phyloP scores from a whole-genome alignment of 1,284 basidiomycete genomes.

The Ustilago curta region DNA sequence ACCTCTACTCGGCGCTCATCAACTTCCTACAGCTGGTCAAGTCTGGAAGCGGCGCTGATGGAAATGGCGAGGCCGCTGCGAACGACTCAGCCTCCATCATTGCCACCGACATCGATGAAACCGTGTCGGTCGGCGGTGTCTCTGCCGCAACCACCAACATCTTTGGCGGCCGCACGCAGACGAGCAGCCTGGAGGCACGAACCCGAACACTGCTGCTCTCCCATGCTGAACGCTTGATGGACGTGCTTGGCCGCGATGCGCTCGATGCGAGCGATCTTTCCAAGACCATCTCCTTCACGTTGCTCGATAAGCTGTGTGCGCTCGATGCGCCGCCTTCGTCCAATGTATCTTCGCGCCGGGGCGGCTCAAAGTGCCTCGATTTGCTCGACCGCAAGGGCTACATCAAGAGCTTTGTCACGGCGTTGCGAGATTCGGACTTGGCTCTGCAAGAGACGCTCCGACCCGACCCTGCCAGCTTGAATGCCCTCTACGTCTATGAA shows the following conservation, averaged over 20 bases:
- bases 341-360: conserved; percentile 38
- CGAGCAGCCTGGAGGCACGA: conserved; percentile 74
- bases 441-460: conserved; percentile 84
- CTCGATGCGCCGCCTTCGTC: conserved; percentile 55
- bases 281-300: conserved; percentile 92
- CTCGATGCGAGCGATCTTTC: conserved; percentile 94
- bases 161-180: conserved; percentile 33
- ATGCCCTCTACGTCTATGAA: conserved; percentile 93
- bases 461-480: conserved; percentile 92
- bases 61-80: conserved; percentile 40
- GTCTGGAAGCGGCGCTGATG: conserved; percentile 24
- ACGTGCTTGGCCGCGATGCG: conserved; percentile 86
- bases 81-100: conserved; percentile 54
- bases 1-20: conserved; percentile 89
- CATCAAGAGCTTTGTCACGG: conserved; percentile 83
- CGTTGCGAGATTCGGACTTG: conserved; percentile 84
- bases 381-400: conserved; percentile 81
- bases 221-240: conserved; percentile 78
- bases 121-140: conserved; percentile 48
- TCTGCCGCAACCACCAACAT: conserved; percentile 41
- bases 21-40: conserved; percentile 82
- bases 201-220: conserved; percentile 74
- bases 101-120: conserved; percentile 51
- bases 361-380: conserved; percentile 74
- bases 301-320: conserved; percentile 79